Percentiles rank a stretch among this genome's conserved stretches.
These are phyloP conservation scores for Pittosporum tobira DNA, from an alignment of 129 eudicot species.

Conservation along the genomic window DNA sequence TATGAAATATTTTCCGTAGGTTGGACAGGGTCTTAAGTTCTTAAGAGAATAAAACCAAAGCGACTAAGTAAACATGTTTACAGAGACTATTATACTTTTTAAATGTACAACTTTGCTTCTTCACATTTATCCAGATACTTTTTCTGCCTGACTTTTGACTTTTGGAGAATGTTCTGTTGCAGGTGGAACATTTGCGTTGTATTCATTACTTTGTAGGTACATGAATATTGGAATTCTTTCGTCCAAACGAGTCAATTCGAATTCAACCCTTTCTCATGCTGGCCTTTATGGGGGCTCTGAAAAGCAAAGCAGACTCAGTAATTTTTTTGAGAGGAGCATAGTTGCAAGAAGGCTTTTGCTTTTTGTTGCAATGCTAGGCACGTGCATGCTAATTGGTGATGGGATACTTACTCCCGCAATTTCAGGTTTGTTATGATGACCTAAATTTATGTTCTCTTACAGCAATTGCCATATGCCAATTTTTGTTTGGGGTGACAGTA, in stretches of 20 bases:
- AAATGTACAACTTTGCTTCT: not conserved
- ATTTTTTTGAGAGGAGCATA: slow-evolving; percentile 49
- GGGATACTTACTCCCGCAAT: slow-evolving; percentile 79
- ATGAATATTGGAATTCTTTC: slow-evolving; percentile 51
- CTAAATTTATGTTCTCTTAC: not conserved
- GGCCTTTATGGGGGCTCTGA: slow-evolving; percentile 14
- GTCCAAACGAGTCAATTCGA: slow-evolving; percentile 19
- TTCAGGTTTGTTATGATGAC: slow-evolving; percentile 38
- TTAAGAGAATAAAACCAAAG: too few relatives aligned
- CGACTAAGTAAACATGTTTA: too few relatives aligned
- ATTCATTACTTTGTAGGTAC: slow-evolving; percentile 60
- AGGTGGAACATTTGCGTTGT: slow-evolving; percentile 80
- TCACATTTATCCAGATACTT: not conserved
- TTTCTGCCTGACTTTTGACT: slow-evolving; percentile 7
- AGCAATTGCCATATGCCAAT: not conserved
- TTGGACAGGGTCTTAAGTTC: too few relatives aligned
- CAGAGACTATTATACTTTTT: not conserved
- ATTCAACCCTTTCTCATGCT: slow-evolving; percentile 20
- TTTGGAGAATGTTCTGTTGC: slow-evolving; percentile 14
- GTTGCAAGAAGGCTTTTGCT: slow-evolving; percentile 54
- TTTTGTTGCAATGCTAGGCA: slow-evolving; percentile 60
- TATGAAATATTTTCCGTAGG: too few relatives aligned
- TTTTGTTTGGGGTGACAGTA: not conserved
- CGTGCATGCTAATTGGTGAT: slow-evolving; percentile 80
- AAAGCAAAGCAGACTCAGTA: slow-evolving; percentile 42